Percentiles rank a stretch among this genome's conserved stretches.
These are phyloP conservation scores for maize (Zea mays) DNA, from an alignment of 176 grass and related monocot genomes.

Conservation along the genomic window Zm-B73-REFERENCE-NAM-5.0 NC_050105.1:18755001-18755500, in stretches of 20 bases:
- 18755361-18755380: conserved; percentile 36
- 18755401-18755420: conserved; percentile 31
- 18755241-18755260: neutral
- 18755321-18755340: conserved; percentile 74
- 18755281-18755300: neutral
- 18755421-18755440: conserved; percentile 24
- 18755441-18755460: conserved; percentile 36
- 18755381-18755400: conserved; percentile 45
- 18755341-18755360: conserved; percentile 65
- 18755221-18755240: neutral
- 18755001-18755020: neutral
- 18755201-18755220: neutral
- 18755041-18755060: neutral
- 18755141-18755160: conserved; percentile 13
- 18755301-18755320: conserved; percentile 54
- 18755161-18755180: conserved; percentile 14
- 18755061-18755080: neutral
- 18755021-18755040: neutral
- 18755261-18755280: neutral
- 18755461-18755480: conserved; percentile 77
- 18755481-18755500: conserved; percentile 83
- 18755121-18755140: conserved; percentile 1
- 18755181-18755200: neutral
- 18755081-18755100: neutral
- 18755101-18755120: neutral